These are phyloP conservation scores for Colletotrichum aenigma DNA, from an alignment of 2,329 filamentous ascomycete species.

Conservation along the genomic window DNA sequence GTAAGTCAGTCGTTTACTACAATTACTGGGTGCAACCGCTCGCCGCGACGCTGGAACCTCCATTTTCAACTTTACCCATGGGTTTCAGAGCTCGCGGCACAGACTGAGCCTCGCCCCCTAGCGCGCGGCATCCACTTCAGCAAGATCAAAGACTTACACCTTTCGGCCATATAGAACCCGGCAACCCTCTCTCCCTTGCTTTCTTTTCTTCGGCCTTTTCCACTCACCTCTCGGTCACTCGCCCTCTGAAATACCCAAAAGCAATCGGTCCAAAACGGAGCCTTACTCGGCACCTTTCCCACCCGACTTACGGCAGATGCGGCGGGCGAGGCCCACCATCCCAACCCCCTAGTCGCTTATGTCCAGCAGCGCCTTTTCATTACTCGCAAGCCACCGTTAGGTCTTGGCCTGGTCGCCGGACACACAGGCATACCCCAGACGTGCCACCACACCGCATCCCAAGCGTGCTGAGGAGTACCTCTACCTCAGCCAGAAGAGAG, in stretches of 20 bases:
- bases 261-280: conserved; percentile 3
- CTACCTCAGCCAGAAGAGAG: not conserved
- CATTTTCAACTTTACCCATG: not conserved
- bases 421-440: conserved; percentile 23
- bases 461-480: conserved; percentile 11
- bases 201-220: not conserved
- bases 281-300: conserved; percentile 3
- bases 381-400: conserved; percentile 21
- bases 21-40: not conserved
- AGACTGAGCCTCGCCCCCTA: conserved; percentile 13
- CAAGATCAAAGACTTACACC: not conserved
- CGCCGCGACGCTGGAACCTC: not conserved
- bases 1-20: conserved; percentile 8
- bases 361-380: conserved; percentile 21
- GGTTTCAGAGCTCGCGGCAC: conserved; percentile 16
- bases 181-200: not conserved
- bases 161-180: not conserved
- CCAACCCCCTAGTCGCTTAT: conserved; percentile 19
- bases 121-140: conserved; percentile 18
- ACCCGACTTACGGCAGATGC: conserved; percentile 16
- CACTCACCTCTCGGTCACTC: not conserved
- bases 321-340: conserved; percentile 17
- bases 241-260: not conserved
- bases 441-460: conserved; percentile 12
- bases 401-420: conserved; percentile 10